These are phyloP conservation scores for Dendrostoma leiphaemia DNA, from an alignment of 2,329 filamentous ascomycete species.

Conservation along the genomic window DNA sequence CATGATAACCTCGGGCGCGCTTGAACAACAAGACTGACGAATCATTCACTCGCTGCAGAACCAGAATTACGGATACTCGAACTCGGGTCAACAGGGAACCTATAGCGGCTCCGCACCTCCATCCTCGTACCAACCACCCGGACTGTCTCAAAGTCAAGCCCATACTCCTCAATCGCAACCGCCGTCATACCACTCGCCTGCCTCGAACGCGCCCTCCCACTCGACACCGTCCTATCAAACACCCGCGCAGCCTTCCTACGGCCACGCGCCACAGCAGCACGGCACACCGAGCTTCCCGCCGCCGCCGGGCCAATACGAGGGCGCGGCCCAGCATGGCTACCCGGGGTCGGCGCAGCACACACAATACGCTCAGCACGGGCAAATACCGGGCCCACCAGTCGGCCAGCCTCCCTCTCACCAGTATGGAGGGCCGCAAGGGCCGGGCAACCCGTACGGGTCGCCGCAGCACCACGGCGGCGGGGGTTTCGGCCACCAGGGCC, in stretches of 20 bases:
- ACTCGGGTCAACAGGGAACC: conserved; percentile 48
- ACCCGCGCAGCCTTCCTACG: conserved; percentile 17
- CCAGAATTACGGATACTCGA: conserved; percentile 64
- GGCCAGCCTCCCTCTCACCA: conserved; percentile 24
- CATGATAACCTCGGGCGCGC: not conserved
- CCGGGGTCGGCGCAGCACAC: conserved; percentile 6
- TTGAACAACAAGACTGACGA: not conserved
- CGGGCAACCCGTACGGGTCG: conserved; percentile 20
- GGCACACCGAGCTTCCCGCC: conserved; percentile 18
- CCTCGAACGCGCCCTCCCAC: conserved; percentile 20
- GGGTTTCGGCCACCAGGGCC: conserved; percentile 7
- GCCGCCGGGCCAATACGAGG: conserved; percentile 12
- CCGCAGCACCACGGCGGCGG: conserved; percentile 19
- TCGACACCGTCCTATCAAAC: conserved; percentile 23
- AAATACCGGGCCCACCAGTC: conserved; percentile 17
- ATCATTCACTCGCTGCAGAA: not conserved
- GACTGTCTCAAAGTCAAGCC: conserved; percentile 23
- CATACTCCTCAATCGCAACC: conserved; percentile 25
- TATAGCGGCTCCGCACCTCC: conserved; percentile 65
- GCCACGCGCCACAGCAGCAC: conserved; percentile 27
- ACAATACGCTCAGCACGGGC: conserved; percentile 24
- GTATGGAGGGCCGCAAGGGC: conserved; percentile 7
- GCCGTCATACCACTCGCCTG: conserved; percentile 18
- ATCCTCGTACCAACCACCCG: conserved; percentile 50
- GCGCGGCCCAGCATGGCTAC: conserved; percentile 13